Conservation (phyloP, 768 basidiomycete species). For the Amyloporia xantha region DNA sequence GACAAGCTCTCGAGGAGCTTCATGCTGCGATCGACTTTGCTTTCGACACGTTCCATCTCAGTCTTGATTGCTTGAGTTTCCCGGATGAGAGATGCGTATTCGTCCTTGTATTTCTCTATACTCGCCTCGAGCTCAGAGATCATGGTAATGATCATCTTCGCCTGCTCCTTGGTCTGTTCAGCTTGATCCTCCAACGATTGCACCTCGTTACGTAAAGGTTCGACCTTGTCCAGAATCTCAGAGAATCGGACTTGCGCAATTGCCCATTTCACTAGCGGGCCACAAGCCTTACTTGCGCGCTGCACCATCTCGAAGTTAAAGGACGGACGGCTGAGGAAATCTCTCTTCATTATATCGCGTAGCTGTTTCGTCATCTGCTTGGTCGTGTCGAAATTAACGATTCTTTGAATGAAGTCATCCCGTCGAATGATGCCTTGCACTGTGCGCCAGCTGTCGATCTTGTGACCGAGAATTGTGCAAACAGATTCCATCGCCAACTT, state of each 20-base stretch:
- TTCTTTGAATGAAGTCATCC: conserved; percentile 93
- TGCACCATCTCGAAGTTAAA: conserved; percentile 96
- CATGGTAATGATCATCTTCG: conserved; percentile 82
- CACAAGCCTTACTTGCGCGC: conserved; percentile 93
- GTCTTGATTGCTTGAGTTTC: conserved; percentile 95
- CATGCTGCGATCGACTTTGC: conserved; percentile 96
- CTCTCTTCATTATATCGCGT: conserved; percentile 86
- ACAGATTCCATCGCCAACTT: conserved; percentile 99
- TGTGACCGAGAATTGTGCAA: conserved; percentile 92
- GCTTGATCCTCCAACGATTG: conserved; percentile 89
- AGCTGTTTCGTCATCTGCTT: conserved; percentile 84
- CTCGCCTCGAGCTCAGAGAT: conserved; percentile 89
- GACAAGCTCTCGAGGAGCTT: conserved; percentile 90
- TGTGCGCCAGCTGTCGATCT: conserved; percentile 94
- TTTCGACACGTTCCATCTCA: conserved; percentile 97
- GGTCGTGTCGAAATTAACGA: conserved; percentile 92
- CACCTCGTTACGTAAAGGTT: conserved; percentile 93
- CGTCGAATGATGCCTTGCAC: conserved; percentile 94
- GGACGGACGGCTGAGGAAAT: conserved; percentile 84
- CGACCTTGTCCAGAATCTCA: conserved; percentile 94
- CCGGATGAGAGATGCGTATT: conserved; percentile 94
- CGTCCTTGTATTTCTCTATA: conserved; percentile 91
- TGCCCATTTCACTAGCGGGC: conserved; percentile 97
- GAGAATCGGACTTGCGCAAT: conserved; percentile 96
- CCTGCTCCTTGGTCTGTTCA: conserved; percentile 92